Percentiles rank a stretch among this genome's conserved stretches.
Evolutionary conservation across 805 yeast species (phyloP).

Genomic region (Starmerella geochares): DNA sequence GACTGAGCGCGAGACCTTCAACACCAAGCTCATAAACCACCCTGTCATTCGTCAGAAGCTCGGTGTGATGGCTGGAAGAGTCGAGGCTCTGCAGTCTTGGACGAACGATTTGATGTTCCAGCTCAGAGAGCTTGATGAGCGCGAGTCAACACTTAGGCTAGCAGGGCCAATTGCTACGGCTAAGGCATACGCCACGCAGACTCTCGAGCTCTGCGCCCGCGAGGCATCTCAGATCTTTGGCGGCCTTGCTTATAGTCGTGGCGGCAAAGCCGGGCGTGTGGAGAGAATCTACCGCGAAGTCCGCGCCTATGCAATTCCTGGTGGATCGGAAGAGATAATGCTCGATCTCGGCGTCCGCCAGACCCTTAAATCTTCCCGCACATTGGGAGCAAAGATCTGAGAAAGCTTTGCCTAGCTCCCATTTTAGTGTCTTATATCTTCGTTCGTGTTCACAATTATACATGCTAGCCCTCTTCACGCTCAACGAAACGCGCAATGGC

Average conservation of each 20-base stretch:
- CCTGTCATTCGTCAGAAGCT: constrained; percentile 37
- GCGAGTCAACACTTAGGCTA: constrained; percentile 32
- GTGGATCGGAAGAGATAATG: constrained; percentile 40
- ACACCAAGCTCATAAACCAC: constrained; percentile 35
- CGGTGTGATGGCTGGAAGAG: constrained; percentile 35
- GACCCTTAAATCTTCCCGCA: constrained; percentile 28
- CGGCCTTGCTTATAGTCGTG: constrained; percentile 36
- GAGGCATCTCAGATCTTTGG: constrained; percentile 39
- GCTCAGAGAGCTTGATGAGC: constrained; percentile 28
- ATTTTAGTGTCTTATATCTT: too few relatives aligned
- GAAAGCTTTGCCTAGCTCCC: too few relatives aligned
- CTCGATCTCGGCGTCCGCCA: constrained; percentile 36
- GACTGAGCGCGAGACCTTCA: constrained; percentile 36
- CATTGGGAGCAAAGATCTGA: constrained; percentile 15
- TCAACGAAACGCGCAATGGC: neutral
- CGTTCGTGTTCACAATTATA: too few relatives aligned
- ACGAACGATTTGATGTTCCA: constrained; percentile 33
- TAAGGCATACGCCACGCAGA: constrained; percentile 35
- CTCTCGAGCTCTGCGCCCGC: constrained; percentile 37
- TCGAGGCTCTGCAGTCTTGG: constrained; percentile 37
- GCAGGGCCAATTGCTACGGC: constrained; percentile 39
- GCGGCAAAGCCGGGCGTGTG: constrained; percentile 37
- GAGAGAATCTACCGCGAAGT: constrained; percentile 38
- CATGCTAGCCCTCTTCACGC: neutral
- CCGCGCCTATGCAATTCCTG: constrained; percentile 39